Base-by-base conservation (phyloP, 495 filamentous ascomycete genomes). In the Collariella sp. region DNA sequence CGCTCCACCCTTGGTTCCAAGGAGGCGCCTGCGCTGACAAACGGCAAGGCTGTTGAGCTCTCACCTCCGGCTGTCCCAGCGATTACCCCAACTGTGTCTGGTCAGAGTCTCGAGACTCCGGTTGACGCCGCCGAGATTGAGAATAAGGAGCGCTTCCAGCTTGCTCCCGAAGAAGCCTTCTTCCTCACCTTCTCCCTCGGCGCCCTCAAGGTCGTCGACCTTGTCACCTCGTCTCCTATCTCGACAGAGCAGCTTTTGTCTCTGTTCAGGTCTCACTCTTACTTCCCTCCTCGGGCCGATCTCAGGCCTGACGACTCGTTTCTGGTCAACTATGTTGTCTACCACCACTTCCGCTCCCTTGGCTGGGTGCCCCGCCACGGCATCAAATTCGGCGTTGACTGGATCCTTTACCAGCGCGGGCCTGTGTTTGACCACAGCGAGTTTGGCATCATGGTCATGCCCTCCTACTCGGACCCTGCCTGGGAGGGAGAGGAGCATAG, bases 351-450 rank as follows among this genome's bases (percentile, higher is more conserved):
- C 72, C 88, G 93, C 22, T 94, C 90, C 7, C 78, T 97, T 0
- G 93, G 93, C 43, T 99, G 93, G 93, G 88, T 96, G n/a, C 83
- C 91, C 1, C 86, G 94, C 16, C 81, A 87, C 22, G 93, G 94
- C 38, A 82, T 95, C 60, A 99, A 99, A 68, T 99, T 99, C 63
- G 87, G 84, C 50, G 86, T 88, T 23, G 94, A 99, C 68, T 95
- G 85, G 71, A 76, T 99, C 20, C 78, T 99, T 22, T 99, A 99
- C 72, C 83, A 90, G 54, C 85, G 90, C n/a, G 93, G 93, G 0
- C 93, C 94, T 0, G 91, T 89, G 2, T 97, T 96, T 67, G 78
- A 86, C 7, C 93, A 99, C 66, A 91, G 91, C 33, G 88, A 97
- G 64, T 97, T 95, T 62, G 91, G 86, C 0, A 71, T 95, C 47